phyloP scores from a whole-genome alignment of 2,329 filamentous ascomycete genomes.

The Exserohilum rostratum region DNA sequence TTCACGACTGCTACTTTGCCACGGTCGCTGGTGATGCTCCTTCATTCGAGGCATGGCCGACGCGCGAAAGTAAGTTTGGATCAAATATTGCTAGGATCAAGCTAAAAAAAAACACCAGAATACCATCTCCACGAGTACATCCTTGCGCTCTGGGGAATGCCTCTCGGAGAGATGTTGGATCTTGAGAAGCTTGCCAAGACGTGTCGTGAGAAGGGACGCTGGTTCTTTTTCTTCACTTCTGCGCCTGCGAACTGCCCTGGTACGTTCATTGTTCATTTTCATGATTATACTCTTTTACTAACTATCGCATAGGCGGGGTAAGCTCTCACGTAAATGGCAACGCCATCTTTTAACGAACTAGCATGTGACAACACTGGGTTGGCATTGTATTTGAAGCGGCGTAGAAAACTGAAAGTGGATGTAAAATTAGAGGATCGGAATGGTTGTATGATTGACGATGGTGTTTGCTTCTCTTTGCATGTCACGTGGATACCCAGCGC shows the following conservation, averaged over 20 bases:
- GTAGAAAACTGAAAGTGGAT: too few relatives aligned
- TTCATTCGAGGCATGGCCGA: constrained; percentile 69
- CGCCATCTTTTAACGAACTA: constrained; percentile 41
- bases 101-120: constrained; percentile 7
- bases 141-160: constrained; percentile 50
- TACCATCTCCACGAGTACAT: constrained; percentile 48
- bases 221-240: constrained; percentile 68
- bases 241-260: constrained; percentile 65
- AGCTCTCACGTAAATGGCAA: constrained; percentile 53
- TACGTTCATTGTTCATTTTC: constrained; percentile 12
- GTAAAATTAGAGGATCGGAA: too few relatives aligned
- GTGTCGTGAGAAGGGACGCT: constrained; percentile 62
- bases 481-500: too few relatives aligned
- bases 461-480: too few relatives aligned
- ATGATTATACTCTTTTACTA: neutral
- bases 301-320: constrained; percentile 45
- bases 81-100: neutral
- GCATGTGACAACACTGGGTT: too few relatives aligned
- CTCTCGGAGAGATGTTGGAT: constrained; percentile 50
- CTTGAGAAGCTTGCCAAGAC: constrained; percentile 60
- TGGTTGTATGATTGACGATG: too few relatives aligned
- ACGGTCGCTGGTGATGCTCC: constrained; percentile 68
- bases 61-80: constrained; percentile 46
- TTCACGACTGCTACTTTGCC: constrained; percentile 72
- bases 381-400: too few relatives aligned